phyloP scores from a whole-genome alignment of 139 green algal species.

The Asterochloris sp. region DNA sequence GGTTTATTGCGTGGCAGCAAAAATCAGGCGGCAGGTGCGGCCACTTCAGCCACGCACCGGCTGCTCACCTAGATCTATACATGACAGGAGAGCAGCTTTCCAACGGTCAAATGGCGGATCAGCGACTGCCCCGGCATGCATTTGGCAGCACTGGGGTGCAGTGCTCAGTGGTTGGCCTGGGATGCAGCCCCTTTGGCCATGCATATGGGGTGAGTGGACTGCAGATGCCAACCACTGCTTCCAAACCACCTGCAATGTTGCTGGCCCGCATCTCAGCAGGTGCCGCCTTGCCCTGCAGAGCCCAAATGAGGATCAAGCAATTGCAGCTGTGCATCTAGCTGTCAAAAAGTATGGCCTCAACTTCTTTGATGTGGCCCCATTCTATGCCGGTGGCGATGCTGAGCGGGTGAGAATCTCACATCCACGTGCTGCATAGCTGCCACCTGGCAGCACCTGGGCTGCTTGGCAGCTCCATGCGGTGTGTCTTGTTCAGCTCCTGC shows the following conservation, averaged over 20 bases:
- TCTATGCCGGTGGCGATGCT: slow-evolving; percentile 79
- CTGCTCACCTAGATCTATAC: no score
- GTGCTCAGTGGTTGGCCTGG: slow-evolving; percentile 89
- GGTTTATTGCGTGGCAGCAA: no score
- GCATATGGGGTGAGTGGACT: slow-evolving; percentile 67
- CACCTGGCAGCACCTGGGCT: no score
- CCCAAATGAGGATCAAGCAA: slow-evolving; percentile 64
- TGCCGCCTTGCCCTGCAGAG: slow-evolving; percentile 29
- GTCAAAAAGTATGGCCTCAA: slow-evolving; percentile 83
- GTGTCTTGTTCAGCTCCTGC: no score
- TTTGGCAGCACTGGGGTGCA: slow-evolving; percentile 84
- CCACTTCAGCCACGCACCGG: no score
- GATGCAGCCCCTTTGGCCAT: slow-evolving; percentile 80
- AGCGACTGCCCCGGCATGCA: slow-evolving; percentile 49
- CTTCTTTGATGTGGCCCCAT: slow-evolving; percentile 94
- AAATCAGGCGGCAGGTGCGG: no score
- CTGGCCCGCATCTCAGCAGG: no score
- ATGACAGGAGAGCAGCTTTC: no score
- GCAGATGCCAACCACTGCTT: not conserved
- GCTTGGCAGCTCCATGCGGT: no score
- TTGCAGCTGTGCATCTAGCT: slow-evolving; percentile 75
- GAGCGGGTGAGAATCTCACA: slow-evolving; percentile 59
- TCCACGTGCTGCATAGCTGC: no score
- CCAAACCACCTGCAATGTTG: no score
- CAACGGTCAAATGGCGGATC: no score